Evolutionary conservation across 2,329 filamentous ascomycete genomes (phyloP).

Genomic region (Dendryphion nanum): DNA sequence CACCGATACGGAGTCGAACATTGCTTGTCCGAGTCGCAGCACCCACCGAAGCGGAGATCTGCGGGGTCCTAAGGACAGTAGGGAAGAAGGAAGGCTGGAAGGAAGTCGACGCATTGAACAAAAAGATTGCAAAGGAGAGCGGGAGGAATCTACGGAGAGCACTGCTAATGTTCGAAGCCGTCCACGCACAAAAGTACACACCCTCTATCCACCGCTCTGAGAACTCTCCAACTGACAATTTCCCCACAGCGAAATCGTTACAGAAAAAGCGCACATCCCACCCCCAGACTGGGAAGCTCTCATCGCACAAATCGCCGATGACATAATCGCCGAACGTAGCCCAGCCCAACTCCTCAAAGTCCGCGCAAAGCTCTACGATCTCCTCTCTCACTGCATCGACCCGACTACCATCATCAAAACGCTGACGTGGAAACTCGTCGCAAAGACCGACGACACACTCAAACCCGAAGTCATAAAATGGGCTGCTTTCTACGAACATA

Average conservation of each 20-base stretch:
- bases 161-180: slow-evolving; percentile 93
- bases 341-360: slow-evolving; percentile 84
- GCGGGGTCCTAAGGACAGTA: slow-evolving; percentile 65
- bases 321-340: slow-evolving; percentile 92
- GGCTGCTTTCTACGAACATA: slow-evolving; percentile 96
- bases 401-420: slow-evolving; percentile 92
- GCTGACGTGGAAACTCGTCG: slow-evolving; percentile 87
- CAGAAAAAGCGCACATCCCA: slow-evolving; percentile 82
- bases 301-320: slow-evolving; percentile 83
- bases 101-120: slow-evolving; percentile 71
- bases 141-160: slow-evolving; percentile 87
- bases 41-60: slow-evolving; percentile 82
- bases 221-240: slow-evolving; percentile 25
- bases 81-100: slow-evolving; percentile 83
- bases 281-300: slow-evolving; percentile 97
- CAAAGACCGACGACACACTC: slow-evolving; percentile 80
- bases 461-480: slow-evolving; percentile 93
- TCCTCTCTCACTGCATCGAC: slow-evolving; percentile 95
- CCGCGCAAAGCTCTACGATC: slow-evolving; percentile 91
- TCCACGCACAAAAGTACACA: slow-evolving; percentile 91
- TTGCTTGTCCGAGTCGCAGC: slow-evolving; percentile 89
- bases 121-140: slow-evolving; percentile 84
- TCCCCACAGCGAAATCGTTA: slow-evolving; percentile 74
- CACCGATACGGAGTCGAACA: slow-evolving; percentile 91
- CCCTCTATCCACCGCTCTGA: neutral